These are phyloP conservation scores for Kuraishia capsulata DNA, from an alignment of 805 yeast genomes.

Conservation along the genomic window DNA sequence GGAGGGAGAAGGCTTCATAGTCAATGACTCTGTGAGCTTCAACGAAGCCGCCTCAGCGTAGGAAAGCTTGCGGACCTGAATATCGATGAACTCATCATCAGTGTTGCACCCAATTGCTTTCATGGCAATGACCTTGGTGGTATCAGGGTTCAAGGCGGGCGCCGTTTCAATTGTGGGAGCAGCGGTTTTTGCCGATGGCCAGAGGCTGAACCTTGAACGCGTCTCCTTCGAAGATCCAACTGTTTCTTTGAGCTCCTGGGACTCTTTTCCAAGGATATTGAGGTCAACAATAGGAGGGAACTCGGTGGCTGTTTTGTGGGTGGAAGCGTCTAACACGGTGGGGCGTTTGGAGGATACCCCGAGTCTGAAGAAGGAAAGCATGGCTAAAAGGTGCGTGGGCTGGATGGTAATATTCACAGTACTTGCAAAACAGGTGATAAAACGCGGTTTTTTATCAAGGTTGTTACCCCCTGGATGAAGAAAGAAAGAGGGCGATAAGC, in stretches of 20 bases:
- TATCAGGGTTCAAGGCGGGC: background rate
- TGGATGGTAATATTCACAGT: too few relatives aligned
- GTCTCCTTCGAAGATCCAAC: background rate
- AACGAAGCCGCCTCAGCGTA: slow-evolving; percentile 45
- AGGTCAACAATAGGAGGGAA: background rate
- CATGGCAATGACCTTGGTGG: slow-evolving; percentile 19
- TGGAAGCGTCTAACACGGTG: background rate
- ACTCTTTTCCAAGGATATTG: background rate
- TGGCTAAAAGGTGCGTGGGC: too few relatives aligned
- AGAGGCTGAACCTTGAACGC: background rate
- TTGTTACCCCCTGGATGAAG: too few relatives aligned
- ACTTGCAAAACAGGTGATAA: too few relatives aligned
- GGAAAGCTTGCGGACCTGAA: slow-evolving; percentile 36
- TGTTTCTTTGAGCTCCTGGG: background rate
- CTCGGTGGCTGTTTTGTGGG: background rate
- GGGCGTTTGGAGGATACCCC: background rate
- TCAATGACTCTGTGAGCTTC: slow-evolving; percentile 7
- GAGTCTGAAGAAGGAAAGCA: background rate
- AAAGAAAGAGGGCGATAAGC: too few relatives aligned
- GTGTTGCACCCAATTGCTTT: slow-evolving; percentile 17
- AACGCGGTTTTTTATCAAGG: too few relatives aligned
- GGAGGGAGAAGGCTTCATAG: background rate
- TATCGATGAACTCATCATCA: slow-evolving; percentile 34
- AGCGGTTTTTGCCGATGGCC: background rate
- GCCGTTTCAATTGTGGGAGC: background rate